Evolutionary conservation across 495 filamentous ascomycete genomes (phyloP), one percentile per base, ranked within the genome.

Genomic region (Parachaetomium inaequale): DNA sequence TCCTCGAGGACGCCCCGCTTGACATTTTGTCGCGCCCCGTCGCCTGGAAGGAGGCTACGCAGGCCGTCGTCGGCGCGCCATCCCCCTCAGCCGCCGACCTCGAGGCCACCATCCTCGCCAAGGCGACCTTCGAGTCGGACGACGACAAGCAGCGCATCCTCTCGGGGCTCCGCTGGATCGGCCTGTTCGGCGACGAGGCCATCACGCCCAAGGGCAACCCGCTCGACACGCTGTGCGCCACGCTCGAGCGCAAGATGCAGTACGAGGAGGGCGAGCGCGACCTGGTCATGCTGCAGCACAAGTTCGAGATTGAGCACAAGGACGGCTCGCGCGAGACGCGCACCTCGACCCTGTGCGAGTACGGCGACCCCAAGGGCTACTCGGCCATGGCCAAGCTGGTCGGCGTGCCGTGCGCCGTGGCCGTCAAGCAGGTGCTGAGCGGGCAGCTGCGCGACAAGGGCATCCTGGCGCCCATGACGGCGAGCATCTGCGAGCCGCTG

Each of bases 221-320:
- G 2, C 79, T 96, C 31, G 92, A 96, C 66, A 93, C 89, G 21
- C 84, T 98, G 21, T 97, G 93, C 75, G 92, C 92, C 34, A 88
- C 87, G 19, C 82, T 97, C 14, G 92, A 96, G 78, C 73, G 88
- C 78, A 96, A 96, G 84, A 96, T 96, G 91, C 82, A 88, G 72
- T 97, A 87, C 73, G 90, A 82, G 66, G 81, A 87, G 59, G 86
- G 83, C 40, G 94, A 96, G 85, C 86, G 93, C 42, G 92, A 95
- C 70, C 78, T 96, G 43, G 74, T 68, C 68, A 90, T 94, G 83
- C 84, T 96, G 42, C 82, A 91, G 78, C 94, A 98, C 83, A 91
- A 88, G 73, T 97, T 96, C 73, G 88, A 87, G 72, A 90, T 97
- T 68, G 89, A 96, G 81, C 75, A 87, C 71, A 84, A 85, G 72